These are phyloP conservation scores for Alternaria brassicae DNA, from an alignment of 2,329 filamentous ascomycete genomes.

Conservation along the genomic window DNA sequence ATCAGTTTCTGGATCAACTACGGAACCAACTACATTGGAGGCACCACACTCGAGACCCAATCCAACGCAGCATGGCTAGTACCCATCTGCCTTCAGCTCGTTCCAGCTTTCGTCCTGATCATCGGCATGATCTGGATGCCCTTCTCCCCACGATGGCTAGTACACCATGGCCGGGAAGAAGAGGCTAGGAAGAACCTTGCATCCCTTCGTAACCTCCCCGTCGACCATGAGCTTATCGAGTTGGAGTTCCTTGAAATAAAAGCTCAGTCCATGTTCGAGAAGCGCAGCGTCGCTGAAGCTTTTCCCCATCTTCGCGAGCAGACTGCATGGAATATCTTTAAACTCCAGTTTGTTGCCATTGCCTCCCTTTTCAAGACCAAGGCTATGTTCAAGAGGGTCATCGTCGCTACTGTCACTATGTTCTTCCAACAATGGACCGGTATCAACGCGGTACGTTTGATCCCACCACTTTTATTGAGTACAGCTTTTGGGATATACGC, in stretches of 20 bases:
- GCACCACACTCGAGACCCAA: constrained; percentile 64
- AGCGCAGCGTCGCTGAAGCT: constrained; percentile 67
- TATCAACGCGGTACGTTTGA: constrained; percentile 52
- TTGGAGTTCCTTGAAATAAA: constrained; percentile 86
- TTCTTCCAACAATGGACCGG: constrained; percentile 62
- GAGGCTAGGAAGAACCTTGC: constrained; percentile 71
- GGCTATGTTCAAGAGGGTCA: constrained; percentile 71
- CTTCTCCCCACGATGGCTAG: constrained; percentile 77
- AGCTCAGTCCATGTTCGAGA: constrained; percentile 78
- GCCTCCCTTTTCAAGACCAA: constrained; percentile 68
- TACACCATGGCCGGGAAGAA: constrained; percentile 72
- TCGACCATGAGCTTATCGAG: constrained; percentile 72
- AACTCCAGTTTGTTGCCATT: constrained; percentile 70
- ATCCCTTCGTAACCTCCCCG: constrained; percentile 66
- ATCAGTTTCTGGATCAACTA: constrained; percentile 46
- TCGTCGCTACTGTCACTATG: constrained; percentile 63
- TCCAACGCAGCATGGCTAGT: constrained; percentile 74
- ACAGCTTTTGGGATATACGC: neutral
- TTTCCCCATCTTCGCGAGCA: constrained; percentile 70
- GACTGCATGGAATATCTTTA: constrained; percentile 65
- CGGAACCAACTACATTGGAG: constrained; percentile 59
- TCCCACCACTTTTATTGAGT: neutral
- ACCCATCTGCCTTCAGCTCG: constrained; percentile 74
- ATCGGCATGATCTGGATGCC: constrained; percentile 81
- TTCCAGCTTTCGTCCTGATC: constrained; percentile 70